Base-by-base conservation (phyloP, 2,329 filamentous ascomycete genomes). In the Tothia fuscella region DNA sequence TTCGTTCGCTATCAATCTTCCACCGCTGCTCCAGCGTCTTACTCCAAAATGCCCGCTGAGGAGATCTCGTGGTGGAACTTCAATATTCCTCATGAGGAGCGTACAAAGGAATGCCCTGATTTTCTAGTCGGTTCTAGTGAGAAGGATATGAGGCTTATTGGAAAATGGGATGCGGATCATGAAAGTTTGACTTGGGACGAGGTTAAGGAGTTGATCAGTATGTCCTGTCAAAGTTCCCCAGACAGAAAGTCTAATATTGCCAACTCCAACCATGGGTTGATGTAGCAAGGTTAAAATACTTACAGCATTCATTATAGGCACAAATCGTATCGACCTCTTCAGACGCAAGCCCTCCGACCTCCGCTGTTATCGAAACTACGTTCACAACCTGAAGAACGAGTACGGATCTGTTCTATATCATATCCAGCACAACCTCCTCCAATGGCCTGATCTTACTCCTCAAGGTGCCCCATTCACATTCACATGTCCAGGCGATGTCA, bases 351-450 rank as follows among this genome's bases (percentile, higher is more conserved):
- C 89, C 0, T 82, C 78, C 3, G 75, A 91, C 41, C 68, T 95
- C 44, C 71, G 84, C n/a, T 71, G 74, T 32, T 96, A 95, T 56
- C 70, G 82, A 5, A 70, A 74, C 44, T 93, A 78, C 59, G 79
- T 71, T 17, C 71, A 75, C 55, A 57, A 70, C 22, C 65, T 93
- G 17, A 72, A 72, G 46, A 65, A 69, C 47, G 63, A 78, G 38
- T 74, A 89, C 63, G 87, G 87, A 37, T 85, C 78, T 45, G 73
- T 94, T 39, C 77, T 84, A 71, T 67, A 74, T 40, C 95, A 87
- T 55, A 72, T 95, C 30, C 62, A 93, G 32, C 63, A 67, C 20
- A 66, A 85, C 56, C 67, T 86, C 37, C 64, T 95, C 43, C 61
- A 65, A 13, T 95, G 89, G 89, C 57, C 61, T 51, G 57, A 60